Base-by-base conservation (phyloP, 1,284 basidiomycete genomes). In the Baeospora myosura region DNA sequence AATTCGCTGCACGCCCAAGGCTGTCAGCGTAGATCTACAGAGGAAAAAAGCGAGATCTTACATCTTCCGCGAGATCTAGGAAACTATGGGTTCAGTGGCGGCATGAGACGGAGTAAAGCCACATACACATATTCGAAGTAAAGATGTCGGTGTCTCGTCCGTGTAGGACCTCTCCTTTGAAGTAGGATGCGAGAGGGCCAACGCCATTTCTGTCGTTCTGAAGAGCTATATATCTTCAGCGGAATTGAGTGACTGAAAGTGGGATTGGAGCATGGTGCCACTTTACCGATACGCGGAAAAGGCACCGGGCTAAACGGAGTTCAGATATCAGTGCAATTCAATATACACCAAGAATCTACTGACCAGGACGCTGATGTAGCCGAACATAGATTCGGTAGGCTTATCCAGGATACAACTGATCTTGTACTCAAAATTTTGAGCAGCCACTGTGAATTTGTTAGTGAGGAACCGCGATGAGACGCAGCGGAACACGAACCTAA, bases 381-480 rank as follows among this genome's bases (percentile, higher is more conserved):
- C 93, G 55, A 96, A 96, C 52, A 95, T 72, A 12, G 81, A 87
- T 57, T 98, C 94, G 12, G 86, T 90, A 1, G 94, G 88, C 62
- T 98, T 98, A 64, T 97, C 94, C 31, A 97, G 71, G 49, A 97
- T 95, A 59, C 90, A 85, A 50, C 87, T 88, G 53, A 91, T 78
- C 62, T 93, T 94, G 67, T 94, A 95, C 61, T 95, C 91, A 55
- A 92, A 96, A 59, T 94, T 93, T 57, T 96, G 93, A 1, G 90
- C 86, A 1, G 92, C 91, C 11, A 96, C 91, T 87, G 48, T 5
- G 10, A 23, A 3, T n/a, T 12, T 1, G 17, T 30, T 40, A 33
- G 2, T 22, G 18, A 34, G 23, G n/a, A 12, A 16, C 31, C 11
- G 6, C 6, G 5, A 17, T 34, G 8, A 22, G 20, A n/a, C 21